phyloP scores from a whole-genome alignment of 192 early-diverging fungal genomes.

The Geranomyces variabilis region DNA sequence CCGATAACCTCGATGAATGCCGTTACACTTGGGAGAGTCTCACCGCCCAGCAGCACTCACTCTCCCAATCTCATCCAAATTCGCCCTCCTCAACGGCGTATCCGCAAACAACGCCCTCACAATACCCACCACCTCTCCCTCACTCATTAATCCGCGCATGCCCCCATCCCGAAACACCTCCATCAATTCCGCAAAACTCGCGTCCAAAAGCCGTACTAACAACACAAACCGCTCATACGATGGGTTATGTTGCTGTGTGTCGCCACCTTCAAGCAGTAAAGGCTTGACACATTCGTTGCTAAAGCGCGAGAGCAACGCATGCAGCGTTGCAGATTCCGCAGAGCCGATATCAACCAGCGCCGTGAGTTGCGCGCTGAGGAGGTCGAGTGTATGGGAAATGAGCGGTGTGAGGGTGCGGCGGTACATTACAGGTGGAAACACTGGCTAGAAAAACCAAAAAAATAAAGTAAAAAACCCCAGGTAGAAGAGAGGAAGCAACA shows the following conservation, averaged over 20 bases:
- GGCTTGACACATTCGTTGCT: not conserved
- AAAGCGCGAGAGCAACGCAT: slow-evolving; percentile 28
- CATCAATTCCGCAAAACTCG: slow-evolving; percentile 48
- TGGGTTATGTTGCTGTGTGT: not conserved
- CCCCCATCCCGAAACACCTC: slow-evolving; percentile 37
- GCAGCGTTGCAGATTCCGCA: slow-evolving; percentile 44
- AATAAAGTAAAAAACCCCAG: not conserved
- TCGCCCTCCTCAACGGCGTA: slow-evolving; percentile 45
- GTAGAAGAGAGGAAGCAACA: not conserved
- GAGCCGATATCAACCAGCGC: slow-evolving; percentile 46
- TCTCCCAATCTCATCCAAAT: slow-evolving; percentile 47
- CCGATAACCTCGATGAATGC: too few species aligned
- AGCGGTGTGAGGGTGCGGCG: slow-evolving; percentile 24
- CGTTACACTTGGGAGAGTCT: too few species aligned
- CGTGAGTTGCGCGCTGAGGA: slow-evolving; percentile 28
- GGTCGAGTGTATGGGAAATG: slow-evolving; percentile 22
- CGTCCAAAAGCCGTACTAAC: slow-evolving; percentile 36
- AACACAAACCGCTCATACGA: slow-evolving; percentile 25
- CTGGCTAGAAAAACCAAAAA: not conserved
- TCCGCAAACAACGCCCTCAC: slow-evolving; percentile 56
- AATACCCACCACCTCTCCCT: slow-evolving; percentile 40
- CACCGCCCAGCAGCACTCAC: too few species aligned
- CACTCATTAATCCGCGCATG: slow-evolving; percentile 35
- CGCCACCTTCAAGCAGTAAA: not conserved
- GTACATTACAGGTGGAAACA: slow-evolving; percentile 25